A percentile compares a stretch with the other conserved stretches of the same genome.
These are phyloP conservation scores for Alternaria brassicicola DNA, from an alignment of 2,329 filamentous ascomycete species.

Conservation along the genomic window DNA sequence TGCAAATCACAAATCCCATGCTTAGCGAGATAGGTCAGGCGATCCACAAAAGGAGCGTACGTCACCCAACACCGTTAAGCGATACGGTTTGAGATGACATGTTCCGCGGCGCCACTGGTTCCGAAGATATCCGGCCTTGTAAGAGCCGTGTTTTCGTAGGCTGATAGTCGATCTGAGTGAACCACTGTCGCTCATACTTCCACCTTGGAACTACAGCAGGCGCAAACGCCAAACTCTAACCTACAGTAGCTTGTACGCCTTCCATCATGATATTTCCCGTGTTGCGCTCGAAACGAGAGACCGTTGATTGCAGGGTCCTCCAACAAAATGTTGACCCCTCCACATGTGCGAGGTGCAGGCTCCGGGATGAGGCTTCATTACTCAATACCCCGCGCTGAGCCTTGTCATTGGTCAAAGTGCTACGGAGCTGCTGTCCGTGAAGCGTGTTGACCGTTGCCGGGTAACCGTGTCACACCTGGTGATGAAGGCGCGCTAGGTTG, in stretches of 20 bases:
- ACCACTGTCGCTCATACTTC: slow-evolving; percentile 2
- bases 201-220: slow-evolving; percentile 12
- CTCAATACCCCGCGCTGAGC: neutral
- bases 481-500: neutral
- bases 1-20: neutral
- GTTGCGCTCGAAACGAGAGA: neutral
- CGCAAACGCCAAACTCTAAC: neutral
- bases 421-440: neutral
- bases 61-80: neutral
- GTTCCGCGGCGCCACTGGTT: neutral
- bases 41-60: neutral
- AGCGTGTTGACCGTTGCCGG: slow-evolving; percentile 8
- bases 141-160: neutral
- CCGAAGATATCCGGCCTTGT: slow-evolving; percentile 7
- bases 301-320: neutral
- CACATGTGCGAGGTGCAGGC: neutral
- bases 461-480: neutral
- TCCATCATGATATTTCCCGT: neutral
- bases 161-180: neutral
- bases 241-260: slow-evolving; percentile 1
- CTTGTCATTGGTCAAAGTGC: neutral
- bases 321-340: neutral
- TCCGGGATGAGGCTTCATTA: slow-evolving; percentile 4
- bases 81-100: neutral
- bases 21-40: neutral